A percentile compares a stretch with the other conserved stretches of the same genome.
These are phyloP conservation scores for Nannochloropsis salina DNA, from an alignment of 108 stramenopile species.

Conservation along the genomic window DNA sequence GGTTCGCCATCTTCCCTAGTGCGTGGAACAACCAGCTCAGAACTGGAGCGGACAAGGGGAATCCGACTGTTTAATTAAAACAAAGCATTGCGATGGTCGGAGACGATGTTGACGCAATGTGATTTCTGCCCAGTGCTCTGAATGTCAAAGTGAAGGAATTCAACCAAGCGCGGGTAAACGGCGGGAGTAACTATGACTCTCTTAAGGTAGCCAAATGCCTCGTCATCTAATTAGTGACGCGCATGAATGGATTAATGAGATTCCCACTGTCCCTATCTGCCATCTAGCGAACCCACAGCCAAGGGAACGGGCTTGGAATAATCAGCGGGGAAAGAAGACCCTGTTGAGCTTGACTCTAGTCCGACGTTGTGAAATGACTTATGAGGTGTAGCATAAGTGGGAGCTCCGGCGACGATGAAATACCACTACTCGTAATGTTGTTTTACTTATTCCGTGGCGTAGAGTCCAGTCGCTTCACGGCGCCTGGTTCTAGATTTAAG, in stretches of 20 bases:
- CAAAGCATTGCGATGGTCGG: slow-evolving; percentile 53
- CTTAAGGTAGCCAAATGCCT: slow-evolving; percentile 91
- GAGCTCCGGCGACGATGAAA: slow-evolving; percentile 83
- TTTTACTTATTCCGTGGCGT: slow-evolving; percentile 90
- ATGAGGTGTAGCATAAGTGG: slow-evolving; percentile 95
- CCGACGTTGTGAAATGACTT: slow-evolving; percentile 94
- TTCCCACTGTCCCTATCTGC: slow-evolving; percentile 88
- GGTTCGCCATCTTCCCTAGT: slow-evolving; percentile 31
- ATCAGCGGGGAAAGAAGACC: slow-evolving; percentile 80
- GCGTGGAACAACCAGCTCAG: slow-evolving; percentile 51
- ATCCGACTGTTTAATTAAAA: slow-evolving; percentile 57
- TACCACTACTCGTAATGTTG: slow-evolving; percentile 95
- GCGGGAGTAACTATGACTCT: slow-evolving; percentile 87
- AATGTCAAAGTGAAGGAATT: slow-evolving; percentile 59
- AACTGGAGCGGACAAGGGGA: slow-evolving; percentile 58
- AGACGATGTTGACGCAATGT: slow-evolving; percentile 52
- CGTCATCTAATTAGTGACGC: slow-evolving; percentile 58
- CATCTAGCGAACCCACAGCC: slow-evolving; percentile 93
- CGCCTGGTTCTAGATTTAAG: slow-evolving; percentile 38
- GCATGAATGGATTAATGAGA: slow-evolving; percentile 59
- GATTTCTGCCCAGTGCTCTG: slow-evolving; percentile 59
- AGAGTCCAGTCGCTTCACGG: slow-evolving; percentile 42
- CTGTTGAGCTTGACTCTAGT: slow-evolving; percentile 98
- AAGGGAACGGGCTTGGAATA: slow-evolving; percentile 78
- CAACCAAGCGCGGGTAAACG: slow-evolving; percentile 57